These are phyloP conservation scores for Marasmius fiardii DNA, from an alignment of 1,284 basidiomycete species.

Conservation along the genomic window DNA sequence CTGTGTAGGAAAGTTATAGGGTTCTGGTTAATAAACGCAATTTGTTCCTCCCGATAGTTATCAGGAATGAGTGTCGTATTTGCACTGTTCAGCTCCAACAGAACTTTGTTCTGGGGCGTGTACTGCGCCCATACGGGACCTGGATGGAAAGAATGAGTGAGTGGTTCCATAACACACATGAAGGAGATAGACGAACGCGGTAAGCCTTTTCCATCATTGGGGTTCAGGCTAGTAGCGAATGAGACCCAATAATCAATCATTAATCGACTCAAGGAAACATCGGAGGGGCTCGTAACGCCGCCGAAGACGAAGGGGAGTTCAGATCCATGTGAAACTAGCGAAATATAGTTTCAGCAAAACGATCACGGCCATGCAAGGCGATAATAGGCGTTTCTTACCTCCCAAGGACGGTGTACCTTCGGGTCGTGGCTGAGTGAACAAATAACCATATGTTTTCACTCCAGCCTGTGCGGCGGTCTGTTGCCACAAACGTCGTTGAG, in stretches of 20 bases:
- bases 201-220: conserved; percentile 43
- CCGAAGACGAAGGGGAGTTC: conserved; percentile 1
- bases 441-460: conserved; percentile 43
- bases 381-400: conserved; percentile 29
- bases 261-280: conserved; percentile 26
- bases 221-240: conserved; percentile 42
- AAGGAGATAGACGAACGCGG: conserved; percentile 23
- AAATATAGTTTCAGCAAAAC: neutral
- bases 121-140: conserved; percentile 36
- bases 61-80: conserved; percentile 36
- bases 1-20: conserved; percentile 24
- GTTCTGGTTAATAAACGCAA: conserved; percentile 33
- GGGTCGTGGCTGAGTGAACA: conserved; percentile 43
- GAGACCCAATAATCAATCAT: conserved; percentile 57
- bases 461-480: conserved; percentile 33
- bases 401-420: conserved; percentile 23
- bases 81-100: conserved; percentile 36
- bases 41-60: conserved; percentile 30
- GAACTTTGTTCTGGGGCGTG: conserved; percentile 21
- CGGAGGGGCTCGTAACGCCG: conserved; percentile 17
- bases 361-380: too few relatives aligned
- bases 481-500: conserved; percentile 37
- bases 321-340: neutral
- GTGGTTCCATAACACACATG: too few relatives aligned
- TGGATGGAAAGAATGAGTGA: too few relatives aligned